Evolutionary conservation across 1,284 basidiomycete genomes (phyloP).

Genomic region (Irpex sp.): DNA sequence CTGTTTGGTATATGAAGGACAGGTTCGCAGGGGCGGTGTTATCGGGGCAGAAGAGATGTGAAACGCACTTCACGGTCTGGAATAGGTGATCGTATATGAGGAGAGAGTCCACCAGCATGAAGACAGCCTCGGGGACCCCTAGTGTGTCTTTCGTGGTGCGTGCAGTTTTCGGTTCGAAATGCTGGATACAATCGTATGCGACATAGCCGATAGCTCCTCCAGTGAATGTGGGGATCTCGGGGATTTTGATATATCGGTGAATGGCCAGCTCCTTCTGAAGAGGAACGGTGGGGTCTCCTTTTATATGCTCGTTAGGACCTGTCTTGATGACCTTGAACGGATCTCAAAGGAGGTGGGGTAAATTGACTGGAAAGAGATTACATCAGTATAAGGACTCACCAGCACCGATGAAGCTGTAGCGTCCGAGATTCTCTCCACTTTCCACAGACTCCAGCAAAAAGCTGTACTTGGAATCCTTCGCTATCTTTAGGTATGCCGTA

Average conservation of each 20-base stretch:
- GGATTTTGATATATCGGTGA: slow-evolving; percentile 90
- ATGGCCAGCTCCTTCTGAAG: slow-evolving; percentile 86
- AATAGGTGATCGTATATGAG: slow-evolving; percentile 97
- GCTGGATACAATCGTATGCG: slow-evolving; percentile 92
- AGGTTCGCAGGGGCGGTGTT: slow-evolving; percentile 62
- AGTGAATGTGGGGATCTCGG: slow-evolving; percentile 92
- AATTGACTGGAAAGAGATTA: not conserved
- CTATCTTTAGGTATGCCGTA: slow-evolving; percentile 92
- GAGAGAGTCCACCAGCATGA: slow-evolving; percentile 95
- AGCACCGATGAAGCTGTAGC: slow-evolving; percentile 96
- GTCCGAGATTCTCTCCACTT: slow-evolving; percentile 86
- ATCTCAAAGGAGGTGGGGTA: slow-evolving; percentile 45
- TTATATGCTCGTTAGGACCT: slow-evolving; percentile 78
- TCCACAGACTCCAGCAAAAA: slow-evolving; percentile 93
- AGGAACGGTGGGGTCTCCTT: slow-evolving; percentile 84
- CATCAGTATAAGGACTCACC: slow-evolving; percentile 48
- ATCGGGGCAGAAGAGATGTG: slow-evolving; percentile 87
- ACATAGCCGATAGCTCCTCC: slow-evolving; percentile 99
- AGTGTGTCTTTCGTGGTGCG: slow-evolving; percentile 72
- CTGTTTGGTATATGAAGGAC: slow-evolving; percentile 79
- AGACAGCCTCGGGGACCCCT: slow-evolving; percentile 90
- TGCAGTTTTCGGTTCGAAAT: slow-evolving; percentile 94
- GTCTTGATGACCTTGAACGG: slow-evolving; percentile 91
- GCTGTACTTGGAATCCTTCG: slow-evolving; percentile 89
- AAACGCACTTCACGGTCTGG: slow-evolving; percentile 93